phyloP scores from a whole-genome alignment of 2,329 filamentous ascomycete species.

The Niveomyces coronatus region DNA sequence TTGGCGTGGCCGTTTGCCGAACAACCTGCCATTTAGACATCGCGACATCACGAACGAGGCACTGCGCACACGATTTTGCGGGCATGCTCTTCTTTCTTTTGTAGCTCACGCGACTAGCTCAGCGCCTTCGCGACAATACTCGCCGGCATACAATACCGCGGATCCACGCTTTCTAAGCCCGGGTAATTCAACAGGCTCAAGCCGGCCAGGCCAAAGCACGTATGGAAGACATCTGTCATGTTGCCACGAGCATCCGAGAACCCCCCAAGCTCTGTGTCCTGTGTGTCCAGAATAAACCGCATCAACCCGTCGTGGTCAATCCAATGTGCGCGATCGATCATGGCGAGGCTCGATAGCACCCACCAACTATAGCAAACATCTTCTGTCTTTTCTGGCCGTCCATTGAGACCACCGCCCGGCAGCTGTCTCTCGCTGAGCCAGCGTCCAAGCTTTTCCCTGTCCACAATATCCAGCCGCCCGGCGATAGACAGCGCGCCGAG shows the following conservation, averaged over 20 bases:
- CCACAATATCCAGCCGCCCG: constrained; percentile 67
- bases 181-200: constrained; percentile 73
- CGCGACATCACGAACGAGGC: too few relatives aligned
- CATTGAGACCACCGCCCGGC: constrained; percentile 80
- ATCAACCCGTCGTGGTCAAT: constrained; percentile 75
- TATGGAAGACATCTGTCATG: constrained; percentile 97
- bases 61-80: neutral
- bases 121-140: constrained; percentile 51
- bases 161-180: constrained; percentile 70
- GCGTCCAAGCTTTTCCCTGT: constrained; percentile 69
- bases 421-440: constrained; percentile 94
- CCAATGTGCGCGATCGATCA: constrained; percentile 84
- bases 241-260: constrained; percentile 85
- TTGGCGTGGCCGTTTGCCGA: too few relatives aligned
- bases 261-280: constrained; percentile 76
- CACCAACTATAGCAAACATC: constrained; percentile 99
- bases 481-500: constrained; percentile 79
- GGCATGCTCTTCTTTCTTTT: neutral
- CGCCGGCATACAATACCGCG: constrained; percentile 77
- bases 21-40: too few relatives aligned
- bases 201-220: constrained; percentile 78
- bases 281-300: constrained; percentile 75
- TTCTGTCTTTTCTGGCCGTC: constrained; percentile 86
- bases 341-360: constrained; percentile 85
- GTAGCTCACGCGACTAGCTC: constrained; percentile 19